Base-by-base conservation (phyloP, 108 stramenopile species). In the Cyclotella atomus region DNA sequence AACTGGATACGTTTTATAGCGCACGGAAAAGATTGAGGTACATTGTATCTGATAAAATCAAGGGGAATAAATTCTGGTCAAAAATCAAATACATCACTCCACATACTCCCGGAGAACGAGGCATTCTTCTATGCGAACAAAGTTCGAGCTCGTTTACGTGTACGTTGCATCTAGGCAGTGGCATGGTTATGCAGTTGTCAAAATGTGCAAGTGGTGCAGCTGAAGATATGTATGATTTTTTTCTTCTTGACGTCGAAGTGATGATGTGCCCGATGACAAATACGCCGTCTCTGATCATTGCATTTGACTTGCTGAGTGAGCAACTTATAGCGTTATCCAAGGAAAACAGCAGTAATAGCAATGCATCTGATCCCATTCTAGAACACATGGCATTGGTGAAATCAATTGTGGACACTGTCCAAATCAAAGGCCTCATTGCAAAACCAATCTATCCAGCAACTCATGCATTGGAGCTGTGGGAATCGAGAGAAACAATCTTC, bases 371-470 rank as follows among this genome's bases (percentile, higher is more conserved):
- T 23, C 24, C 24, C 21, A 52, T 23, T 1, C 3, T 52, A 21
- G 52, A 52, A n/a, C 20, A 23, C 3, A 23, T 3, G 21, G 10
- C 1, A 10, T 52, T 52, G 52, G 2, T 52, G 52, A n/a, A 23
- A 10, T 52, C 21, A 23, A 52, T 52, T 23, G 52, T 52, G 1
- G 24, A 23, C 52, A 52, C 2, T 23, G 52, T 52, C 20, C 12
- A 52, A 19, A 52, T 52, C 21, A 6, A 52, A 52, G 52, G 52
- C 24, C 52, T 52, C 52, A 23, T 52, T 3, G 10, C 52, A 52
- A 52, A 52, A 52, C 52, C 52, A 52, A 52, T 52, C 20, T 52
- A 21, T 23, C 52, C 4, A 52, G 52, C 21, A 52, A 52, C 21
- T 23, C 21, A 23, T 52, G 52, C 52, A 1, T 10, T 52, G 10